Evolutionary conservation across 768 basidiomycete genomes (phyloP).

Genomic region (Galerina marginata): DNA sequence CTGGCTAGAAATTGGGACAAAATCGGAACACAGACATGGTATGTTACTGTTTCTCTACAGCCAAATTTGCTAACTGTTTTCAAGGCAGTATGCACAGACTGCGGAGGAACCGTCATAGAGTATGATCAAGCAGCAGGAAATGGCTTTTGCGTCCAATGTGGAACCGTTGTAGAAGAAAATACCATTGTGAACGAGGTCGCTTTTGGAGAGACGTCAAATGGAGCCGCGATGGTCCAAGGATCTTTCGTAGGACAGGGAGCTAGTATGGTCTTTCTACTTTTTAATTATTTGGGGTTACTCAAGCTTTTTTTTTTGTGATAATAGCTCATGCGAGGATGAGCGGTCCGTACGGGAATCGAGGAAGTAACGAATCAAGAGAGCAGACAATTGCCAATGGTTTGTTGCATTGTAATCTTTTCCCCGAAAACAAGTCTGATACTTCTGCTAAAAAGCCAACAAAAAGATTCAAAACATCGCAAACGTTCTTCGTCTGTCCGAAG

Average conservation of each 20-base stretch:
- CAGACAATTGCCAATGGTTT: slow-evolving; percentile 90
- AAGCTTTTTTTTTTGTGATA: not conserved
- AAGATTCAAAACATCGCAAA: slow-evolving; percentile 86
- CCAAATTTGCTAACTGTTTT: not conserved
- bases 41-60: not conserved
- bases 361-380: slow-evolving; percentile 82
- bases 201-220: slow-evolving; percentile 92
- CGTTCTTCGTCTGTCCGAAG: slow-evolving; percentile 77
- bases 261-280: slow-evolving; percentile 58
- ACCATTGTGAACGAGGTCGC: slow-evolving; percentile 92
- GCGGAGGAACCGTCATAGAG: slow-evolving; percentile 84
- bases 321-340: slow-evolving; percentile 83
- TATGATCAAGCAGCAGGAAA: slow-evolving; percentile 86
- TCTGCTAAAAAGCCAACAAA: slow-evolving; percentile 61
- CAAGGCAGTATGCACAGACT: slow-evolving; percentile 73
- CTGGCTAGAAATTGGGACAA: too few species aligned
- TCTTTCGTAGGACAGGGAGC: slow-evolving; percentile 90
- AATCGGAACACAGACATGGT: not conserved
- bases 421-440: slow-evolving; percentile 6
- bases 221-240: slow-evolving; percentile 95
- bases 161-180: slow-evolving; percentile 91
- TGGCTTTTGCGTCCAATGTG: slow-evolving; percentile 85
- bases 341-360: slow-evolving; percentile 82
- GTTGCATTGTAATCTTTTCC: slow-evolving; percentile 25
- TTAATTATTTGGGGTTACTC: not conserved